A percentile compares a stretch with the other conserved stretches of the same genome.
These are phyloP conservation scores for Gracilariopsis chorda DNA, from an alignment of 23 red algal species.

Conservation along the genomic window DNA sequence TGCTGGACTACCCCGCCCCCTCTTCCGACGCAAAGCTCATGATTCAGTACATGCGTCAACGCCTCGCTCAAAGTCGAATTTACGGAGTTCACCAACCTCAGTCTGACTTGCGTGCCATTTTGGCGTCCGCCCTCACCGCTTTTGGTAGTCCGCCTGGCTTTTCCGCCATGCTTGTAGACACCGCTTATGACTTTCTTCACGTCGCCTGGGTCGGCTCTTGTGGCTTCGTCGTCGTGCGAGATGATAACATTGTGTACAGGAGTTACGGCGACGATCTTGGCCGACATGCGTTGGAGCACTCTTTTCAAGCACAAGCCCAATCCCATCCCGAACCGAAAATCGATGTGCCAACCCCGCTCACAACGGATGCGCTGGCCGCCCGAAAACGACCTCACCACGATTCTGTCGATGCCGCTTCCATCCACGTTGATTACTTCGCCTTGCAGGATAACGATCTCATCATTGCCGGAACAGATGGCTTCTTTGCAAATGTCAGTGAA, in stretches of 20 bases:
- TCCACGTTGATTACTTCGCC: constrained; percentile 35
- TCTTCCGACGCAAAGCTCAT: background rate
- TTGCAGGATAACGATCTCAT: constrained; percentile 59
- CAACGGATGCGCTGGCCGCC: background rate
- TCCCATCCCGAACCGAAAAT: background rate
- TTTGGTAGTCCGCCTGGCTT: constrained; percentile 20
- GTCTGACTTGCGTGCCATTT: background rate
- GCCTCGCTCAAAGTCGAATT: background rate
- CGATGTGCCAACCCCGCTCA: background rate
- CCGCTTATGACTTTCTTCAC: constrained; percentile 16
- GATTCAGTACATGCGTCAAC: background rate
- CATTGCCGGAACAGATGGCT: constrained; percentile 73
- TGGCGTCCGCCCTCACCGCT: background rate
- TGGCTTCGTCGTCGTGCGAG: constrained; percentile 43
- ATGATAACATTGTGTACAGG: constrained; percentile 43
- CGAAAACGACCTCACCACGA: background rate
- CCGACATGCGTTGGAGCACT: constrained; percentile 6
- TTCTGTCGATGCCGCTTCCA: background rate
- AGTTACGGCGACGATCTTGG: background rate
- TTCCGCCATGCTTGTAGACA: constrained; percentile 33
- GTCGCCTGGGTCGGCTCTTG: constrained; percentile 51
- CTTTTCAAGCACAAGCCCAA: background rate
- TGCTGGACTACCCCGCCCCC: constrained; percentile 23
- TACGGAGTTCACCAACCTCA: background rate
- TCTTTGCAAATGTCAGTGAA: constrained; percentile 74